Evolutionary conservation across 305 asterid genomes (phyloP).

Genomic region (Fraxinus angustifolia): DNA sequence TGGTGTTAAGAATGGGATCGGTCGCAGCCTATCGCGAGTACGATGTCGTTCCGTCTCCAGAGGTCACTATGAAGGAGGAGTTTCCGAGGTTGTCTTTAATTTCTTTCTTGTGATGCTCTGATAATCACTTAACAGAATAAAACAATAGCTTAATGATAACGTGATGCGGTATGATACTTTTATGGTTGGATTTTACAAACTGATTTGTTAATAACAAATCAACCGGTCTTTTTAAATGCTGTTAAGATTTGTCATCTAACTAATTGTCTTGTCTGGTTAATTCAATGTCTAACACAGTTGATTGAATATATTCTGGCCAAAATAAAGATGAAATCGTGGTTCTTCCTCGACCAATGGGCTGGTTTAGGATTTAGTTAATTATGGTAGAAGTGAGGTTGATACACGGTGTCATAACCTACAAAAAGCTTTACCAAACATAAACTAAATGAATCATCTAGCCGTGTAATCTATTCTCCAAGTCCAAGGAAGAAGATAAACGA

Average conservation of each 20-base stretch:
- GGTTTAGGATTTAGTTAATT: slow-evolving; percentile 11
- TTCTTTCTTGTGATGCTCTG: neutral
- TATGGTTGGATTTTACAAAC: slow-evolving; percentile 1
- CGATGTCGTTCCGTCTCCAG: slow-evolving; percentile 59
- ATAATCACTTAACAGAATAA: neutral
- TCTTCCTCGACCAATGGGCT: neutral
- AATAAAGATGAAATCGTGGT: neutral
- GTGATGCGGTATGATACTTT: neutral
- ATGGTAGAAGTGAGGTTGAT: neutral
- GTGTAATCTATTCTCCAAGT: neutral
- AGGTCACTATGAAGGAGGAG: slow-evolving; percentile 32
- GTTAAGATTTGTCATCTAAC: neutral
- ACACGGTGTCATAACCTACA: neutral
- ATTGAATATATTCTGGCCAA: neutral
- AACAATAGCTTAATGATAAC: neutral
- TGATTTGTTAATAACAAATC: neutral
- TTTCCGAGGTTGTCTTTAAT: slow-evolving; percentile 48
- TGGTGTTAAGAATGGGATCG: slow-evolving; percentile 56
- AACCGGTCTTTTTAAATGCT: neutral
- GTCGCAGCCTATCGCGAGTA: slow-evolving; percentile 69
- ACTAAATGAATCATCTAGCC: neutral
- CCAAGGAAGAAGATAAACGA: neutral
- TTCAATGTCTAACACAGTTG: neutral
- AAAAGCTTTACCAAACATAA: neutral
- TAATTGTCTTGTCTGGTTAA: neutral